Conservation (phyloP, 495 filamentous ascomycete species). For the Hypoxylon trugodes region DNA sequence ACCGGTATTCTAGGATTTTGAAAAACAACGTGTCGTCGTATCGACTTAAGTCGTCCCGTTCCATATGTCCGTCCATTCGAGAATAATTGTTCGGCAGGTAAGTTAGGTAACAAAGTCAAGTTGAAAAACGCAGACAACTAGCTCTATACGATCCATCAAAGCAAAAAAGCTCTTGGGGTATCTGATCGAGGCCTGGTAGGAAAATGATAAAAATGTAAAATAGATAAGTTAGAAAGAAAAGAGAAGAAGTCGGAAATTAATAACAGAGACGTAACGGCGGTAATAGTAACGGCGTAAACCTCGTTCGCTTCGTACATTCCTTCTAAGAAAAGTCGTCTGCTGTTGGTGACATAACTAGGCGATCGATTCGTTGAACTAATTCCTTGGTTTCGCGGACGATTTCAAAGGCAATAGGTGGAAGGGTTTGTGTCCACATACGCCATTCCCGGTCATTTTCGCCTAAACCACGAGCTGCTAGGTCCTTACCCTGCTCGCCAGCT, state of each 20-base stretch:
- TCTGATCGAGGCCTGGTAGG: slow-evolving; percentile 30
- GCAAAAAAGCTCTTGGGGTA: slow-evolving; percentile 33
- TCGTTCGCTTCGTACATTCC: slow-evolving; percentile 20
- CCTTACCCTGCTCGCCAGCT: slow-evolving; percentile 70
- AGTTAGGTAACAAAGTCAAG: slow-evolving; percentile 20
- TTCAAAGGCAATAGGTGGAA: slow-evolving; percentile 87
- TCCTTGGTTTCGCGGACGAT: slow-evolving; percentile 85
- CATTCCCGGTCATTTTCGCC: slow-evolving; percentile 59
- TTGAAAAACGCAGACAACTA: slow-evolving; percentile 6
- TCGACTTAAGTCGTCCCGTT: background rate
- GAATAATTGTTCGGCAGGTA: slow-evolving; percentile 3
- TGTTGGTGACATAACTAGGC: slow-evolving; percentile 46
- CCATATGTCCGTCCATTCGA: no score
- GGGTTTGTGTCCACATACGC: slow-evolving; percentile 71
- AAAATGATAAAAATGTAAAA: slow-evolving; percentile 8
- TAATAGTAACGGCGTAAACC: slow-evolving; percentile 23
- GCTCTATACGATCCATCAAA: slow-evolving; percentile 18
- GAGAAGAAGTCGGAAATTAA: slow-evolving; percentile 1
- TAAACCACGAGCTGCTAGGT: slow-evolving; percentile 56
- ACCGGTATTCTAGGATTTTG: slow-evolving; percentile 10
- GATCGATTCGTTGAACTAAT: slow-evolving; percentile 61
- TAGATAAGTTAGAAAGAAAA: background rate
- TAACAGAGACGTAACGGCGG: slow-evolving; percentile 11
- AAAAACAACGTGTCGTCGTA: slow-evolving; percentile 8
- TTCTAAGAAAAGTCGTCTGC: slow-evolving; percentile 55